Evolutionary conservation across 345 rosid genomes (phyloP).

Genomic region (Adansonia digitata): DNA sequence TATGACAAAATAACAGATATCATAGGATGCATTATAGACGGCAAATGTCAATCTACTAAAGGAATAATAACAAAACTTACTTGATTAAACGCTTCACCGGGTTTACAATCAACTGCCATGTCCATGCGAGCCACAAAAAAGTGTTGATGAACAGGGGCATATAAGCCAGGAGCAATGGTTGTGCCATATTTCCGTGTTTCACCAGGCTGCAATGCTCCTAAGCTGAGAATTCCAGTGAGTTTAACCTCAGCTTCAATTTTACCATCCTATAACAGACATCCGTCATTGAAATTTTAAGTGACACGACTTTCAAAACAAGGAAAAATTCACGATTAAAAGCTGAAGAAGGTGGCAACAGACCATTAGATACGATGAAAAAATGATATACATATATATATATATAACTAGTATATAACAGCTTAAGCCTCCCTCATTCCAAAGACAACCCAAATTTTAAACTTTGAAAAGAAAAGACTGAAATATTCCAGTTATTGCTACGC

Average conservation of each 20-base stretch:
- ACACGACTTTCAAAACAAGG: not conserved
- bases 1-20: not conserved
- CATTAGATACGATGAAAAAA: not conserved
- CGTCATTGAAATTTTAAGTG: not conserved
- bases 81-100: slow-evolving; percentile 68
- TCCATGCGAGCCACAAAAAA: slow-evolving; percentile 75
- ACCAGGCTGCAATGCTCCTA: slow-evolving; percentile 67
- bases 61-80: slow-evolving; percentile 14
- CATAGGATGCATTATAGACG: not conserved
- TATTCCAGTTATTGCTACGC: not conserved
- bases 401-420: not conserved
- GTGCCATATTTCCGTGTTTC: slow-evolving; percentile 66
- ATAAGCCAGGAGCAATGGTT: slow-evolving; percentile 64
- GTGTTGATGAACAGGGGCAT: slow-evolving; percentile 79
- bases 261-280: slow-evolving; percentile 42
- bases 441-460: not conserved
- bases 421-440: not conserved
- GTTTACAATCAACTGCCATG: slow-evolving; percentile 72
- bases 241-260: slow-evolving; percentile 75
- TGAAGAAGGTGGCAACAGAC: not conserved
- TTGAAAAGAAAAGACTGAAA: not conserved
- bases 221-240: slow-evolving; percentile 67
- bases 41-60: not conserved
- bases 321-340: not conserved
- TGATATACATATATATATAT: no score